Percentiles rank a stretch among this genome's conserved stretches.
Evolutionary conservation across 306 rosid genomes (phyloP).

Genomic region (Lagenaria siceraria): DNA sequence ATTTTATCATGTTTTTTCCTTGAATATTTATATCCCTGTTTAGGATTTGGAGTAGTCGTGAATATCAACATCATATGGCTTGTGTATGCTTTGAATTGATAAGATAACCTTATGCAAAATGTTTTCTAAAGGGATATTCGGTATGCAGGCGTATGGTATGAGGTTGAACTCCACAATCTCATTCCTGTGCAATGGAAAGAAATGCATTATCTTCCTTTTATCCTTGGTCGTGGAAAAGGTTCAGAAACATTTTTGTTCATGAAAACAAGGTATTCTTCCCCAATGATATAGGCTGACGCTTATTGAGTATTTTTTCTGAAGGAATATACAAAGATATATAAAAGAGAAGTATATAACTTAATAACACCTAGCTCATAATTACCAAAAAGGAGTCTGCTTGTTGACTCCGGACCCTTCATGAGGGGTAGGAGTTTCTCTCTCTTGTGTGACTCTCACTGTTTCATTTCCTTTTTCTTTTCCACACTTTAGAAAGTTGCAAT

Average conservation of each 20-base stretch:
- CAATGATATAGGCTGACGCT: background rate
- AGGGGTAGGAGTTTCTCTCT: background rate
- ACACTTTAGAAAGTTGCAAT: background rate
- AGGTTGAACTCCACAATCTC: background rate
- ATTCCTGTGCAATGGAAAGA: background rate
- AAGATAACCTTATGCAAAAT: background rate
- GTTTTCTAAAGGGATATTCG: background rate
- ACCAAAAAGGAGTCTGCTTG: background rate
- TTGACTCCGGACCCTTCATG: background rate
- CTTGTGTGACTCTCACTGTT: background rate
- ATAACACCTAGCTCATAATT: background rate
- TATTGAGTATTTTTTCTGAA: background rate
- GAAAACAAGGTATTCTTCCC: background rate
- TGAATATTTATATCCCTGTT: background rate
- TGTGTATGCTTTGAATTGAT: background rate
- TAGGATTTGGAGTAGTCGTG: background rate
- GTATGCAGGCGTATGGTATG: background rate
- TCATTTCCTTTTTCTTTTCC: background rate
- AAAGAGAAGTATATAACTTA: background rate
- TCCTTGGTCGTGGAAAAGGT: background rate
- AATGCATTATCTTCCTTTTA: background rate
- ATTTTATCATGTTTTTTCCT: background rate
- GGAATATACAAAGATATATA: background rate
- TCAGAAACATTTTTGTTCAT: background rate
- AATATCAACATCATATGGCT: background rate